These are phyloP conservation scores for Cyanodermella asteris DNA, from an alignment of 2,329 filamentous ascomycete genomes.

Conservation along the genomic window DNA sequence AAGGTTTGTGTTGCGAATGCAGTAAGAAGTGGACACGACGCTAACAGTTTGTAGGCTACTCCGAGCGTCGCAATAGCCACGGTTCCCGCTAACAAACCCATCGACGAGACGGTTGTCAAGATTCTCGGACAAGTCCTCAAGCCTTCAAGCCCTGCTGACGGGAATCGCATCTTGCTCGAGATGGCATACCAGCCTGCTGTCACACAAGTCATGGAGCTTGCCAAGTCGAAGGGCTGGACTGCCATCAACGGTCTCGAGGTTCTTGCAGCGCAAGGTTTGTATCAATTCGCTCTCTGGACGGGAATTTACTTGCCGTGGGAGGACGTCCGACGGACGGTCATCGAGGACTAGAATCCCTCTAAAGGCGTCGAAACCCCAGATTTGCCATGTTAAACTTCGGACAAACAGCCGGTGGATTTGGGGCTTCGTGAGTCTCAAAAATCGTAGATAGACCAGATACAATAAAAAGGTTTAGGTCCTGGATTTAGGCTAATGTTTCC, in stretches of 20 bases:
- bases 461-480: no score
- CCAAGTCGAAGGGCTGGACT: slow-evolving; percentile 54
- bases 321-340: no score
- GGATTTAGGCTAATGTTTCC: no score
- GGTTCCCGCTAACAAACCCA: slow-evolving; percentile 69
- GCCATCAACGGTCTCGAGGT: slow-evolving; percentile 78
- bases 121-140: slow-evolving; percentile 21
- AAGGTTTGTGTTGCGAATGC: no score
- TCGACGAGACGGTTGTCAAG: slow-evolving; percentile 48
- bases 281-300: slow-evolving; percentile 29
- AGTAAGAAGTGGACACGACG: no score
- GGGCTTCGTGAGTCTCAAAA: no score
- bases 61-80: slow-evolving; percentile 66
- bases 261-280: slow-evolving; percentile 61
- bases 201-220: slow-evolving; percentile 70
- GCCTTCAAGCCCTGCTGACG: slow-evolving; percentile 1
- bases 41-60: slow-evolving; percentile 26
- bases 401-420: no score
- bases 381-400: no score
- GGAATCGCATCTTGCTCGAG: slow-evolving; percentile 47
- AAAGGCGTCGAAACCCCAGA: no score
- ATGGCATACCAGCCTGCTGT: slow-evolving; percentile 88
- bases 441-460: no score
- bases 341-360: no score
- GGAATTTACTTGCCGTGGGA: no score